phyloP scores from a whole-genome alignment of 306 rosid species.

The Trichosanthes cucumerina region DNA sequence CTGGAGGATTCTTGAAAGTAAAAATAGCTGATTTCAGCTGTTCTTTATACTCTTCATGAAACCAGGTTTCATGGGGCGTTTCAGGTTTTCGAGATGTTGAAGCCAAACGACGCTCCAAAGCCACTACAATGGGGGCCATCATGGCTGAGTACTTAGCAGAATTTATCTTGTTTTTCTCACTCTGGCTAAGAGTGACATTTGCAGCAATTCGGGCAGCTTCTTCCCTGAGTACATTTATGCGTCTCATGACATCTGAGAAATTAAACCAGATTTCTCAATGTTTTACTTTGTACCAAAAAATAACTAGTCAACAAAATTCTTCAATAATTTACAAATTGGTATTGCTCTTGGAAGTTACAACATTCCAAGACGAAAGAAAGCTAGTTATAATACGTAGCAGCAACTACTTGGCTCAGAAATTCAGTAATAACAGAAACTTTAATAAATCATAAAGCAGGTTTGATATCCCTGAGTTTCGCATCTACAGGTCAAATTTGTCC shows the following conservation, averaged over 20 bases:
- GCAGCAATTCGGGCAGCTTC: constrained; percentile 93
- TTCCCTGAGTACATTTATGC: constrained; percentile 78
- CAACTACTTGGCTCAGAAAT: neutral
- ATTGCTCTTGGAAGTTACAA: neutral
- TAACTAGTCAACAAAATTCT: constrained; percentile 5
- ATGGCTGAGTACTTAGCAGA: constrained; percentile 96
- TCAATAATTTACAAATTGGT: neutral
- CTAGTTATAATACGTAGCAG: constrained; percentile 1
- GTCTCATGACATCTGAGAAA: constrained; percentile 86
- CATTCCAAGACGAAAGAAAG: neutral
- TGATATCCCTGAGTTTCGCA: neutral
- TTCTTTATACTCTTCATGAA: constrained; percentile 75
- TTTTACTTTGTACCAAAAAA: constrained; percentile 5
- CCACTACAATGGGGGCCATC: constrained; percentile 98
- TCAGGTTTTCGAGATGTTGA: constrained; percentile 92
- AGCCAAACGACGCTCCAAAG: constrained; percentile 90
- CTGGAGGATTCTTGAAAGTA: constrained; percentile 69
- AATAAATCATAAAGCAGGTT: neutral
- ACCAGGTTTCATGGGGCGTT: constrained; percentile 95
- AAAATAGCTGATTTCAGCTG: constrained; percentile 60
- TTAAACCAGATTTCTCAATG: constrained; percentile 12
- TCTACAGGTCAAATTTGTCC: neutral
- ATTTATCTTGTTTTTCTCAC: constrained; percentile 83
- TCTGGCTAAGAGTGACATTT: constrained; percentile 79
- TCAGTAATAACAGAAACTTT: neutral